A percentile compares a stretch with the other conserved stretches of the same genome.
Evolutionary conservation across 306 rosid genomes (phyloP).

Genomic region (Pyrus bretschneideri): DNA sequence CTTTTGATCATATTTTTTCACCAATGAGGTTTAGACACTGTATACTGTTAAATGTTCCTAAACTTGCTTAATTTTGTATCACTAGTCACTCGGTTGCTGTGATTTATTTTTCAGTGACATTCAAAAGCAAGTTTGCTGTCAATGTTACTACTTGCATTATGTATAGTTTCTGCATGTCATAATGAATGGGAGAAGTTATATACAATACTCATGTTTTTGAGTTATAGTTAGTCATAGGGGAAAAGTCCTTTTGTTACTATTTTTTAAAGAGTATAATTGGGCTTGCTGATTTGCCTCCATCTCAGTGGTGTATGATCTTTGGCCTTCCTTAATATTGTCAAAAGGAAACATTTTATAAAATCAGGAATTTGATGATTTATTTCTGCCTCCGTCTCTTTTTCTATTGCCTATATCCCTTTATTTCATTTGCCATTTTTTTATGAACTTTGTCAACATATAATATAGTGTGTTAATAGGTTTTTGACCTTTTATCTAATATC

Average conservation of each 20-base stretch:
- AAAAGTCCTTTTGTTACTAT: neutral
- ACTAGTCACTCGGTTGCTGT: neutral
- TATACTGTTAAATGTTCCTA: neutral
- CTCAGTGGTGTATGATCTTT: neutral
- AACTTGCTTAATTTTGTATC: neutral
- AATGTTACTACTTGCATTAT: neutral
- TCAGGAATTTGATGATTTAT: neutral
- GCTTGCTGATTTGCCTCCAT: neutral
- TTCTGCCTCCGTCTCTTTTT: neutral
- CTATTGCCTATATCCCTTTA: neutral
- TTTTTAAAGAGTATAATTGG: neutral
- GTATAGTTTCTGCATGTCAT: neutral
- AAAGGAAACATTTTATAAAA: neutral
- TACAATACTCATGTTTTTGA: neutral
- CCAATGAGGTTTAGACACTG: neutral
- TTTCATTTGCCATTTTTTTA: neutral
- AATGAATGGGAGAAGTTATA: neutral
- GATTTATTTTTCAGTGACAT: neutral
- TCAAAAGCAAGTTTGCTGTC: neutral
- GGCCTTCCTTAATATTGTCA: neutral
- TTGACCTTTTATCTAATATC: slow-evolving; percentile 24
- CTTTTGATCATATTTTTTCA: neutral
- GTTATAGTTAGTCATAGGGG: neutral
- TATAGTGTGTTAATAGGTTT: neutral
- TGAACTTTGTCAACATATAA: neutral